phyloP scores from a whole-genome alignment of 768 basidiomycete species.

The Polyporus arcularius region DNA sequence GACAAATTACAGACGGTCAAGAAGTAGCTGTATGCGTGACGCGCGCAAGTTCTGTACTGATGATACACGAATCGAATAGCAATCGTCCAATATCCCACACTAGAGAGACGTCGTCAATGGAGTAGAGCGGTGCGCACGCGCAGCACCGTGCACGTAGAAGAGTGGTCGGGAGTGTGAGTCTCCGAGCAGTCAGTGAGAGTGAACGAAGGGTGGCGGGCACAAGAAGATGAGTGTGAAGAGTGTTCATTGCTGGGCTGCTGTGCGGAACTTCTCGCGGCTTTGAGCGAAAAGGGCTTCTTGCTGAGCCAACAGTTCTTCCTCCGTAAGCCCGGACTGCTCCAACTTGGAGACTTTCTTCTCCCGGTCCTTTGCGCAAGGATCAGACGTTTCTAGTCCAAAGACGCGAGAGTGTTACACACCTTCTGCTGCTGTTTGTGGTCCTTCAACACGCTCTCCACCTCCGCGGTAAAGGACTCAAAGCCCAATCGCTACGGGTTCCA shows the following conservation, averaged over 20 bases:
- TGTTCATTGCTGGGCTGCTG: conserved; percentile 49
- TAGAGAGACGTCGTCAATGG: background rate
- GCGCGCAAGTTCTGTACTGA: conserved; percentile 10
- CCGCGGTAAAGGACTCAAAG: conserved; percentile 86
- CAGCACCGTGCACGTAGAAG: background rate
- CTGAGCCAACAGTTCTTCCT: conserved; percentile 83
- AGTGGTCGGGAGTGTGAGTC: background rate
- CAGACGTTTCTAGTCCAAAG: background rate
- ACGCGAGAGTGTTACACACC: conserved; percentile 44
- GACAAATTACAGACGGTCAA: conserved; percentile 21
- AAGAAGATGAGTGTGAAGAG: background rate
- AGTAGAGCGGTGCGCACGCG: too few relatives aligned
- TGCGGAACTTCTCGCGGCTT: conserved; percentile 78
- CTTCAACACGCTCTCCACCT: conserved; percentile 90
- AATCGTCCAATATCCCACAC: conserved; percentile 19
- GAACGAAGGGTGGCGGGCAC: background rate
- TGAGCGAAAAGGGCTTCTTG: conserved; percentile 95
- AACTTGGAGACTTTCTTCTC: conserved; percentile 92
- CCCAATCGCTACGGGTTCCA: conserved; percentile 70
- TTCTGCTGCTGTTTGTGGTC: conserved; percentile 97
- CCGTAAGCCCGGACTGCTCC: conserved; percentile 84
- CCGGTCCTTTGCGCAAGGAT: conserved; percentile 58
- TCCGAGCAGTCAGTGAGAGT: background rate
- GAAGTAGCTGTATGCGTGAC: conserved; percentile 14
- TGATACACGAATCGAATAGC: conserved; percentile 20